phyloP scores from a whole-genome alignment of 2,329 filamentous ascomycete genomes.

The Cordyceps farinosa region DNA sequence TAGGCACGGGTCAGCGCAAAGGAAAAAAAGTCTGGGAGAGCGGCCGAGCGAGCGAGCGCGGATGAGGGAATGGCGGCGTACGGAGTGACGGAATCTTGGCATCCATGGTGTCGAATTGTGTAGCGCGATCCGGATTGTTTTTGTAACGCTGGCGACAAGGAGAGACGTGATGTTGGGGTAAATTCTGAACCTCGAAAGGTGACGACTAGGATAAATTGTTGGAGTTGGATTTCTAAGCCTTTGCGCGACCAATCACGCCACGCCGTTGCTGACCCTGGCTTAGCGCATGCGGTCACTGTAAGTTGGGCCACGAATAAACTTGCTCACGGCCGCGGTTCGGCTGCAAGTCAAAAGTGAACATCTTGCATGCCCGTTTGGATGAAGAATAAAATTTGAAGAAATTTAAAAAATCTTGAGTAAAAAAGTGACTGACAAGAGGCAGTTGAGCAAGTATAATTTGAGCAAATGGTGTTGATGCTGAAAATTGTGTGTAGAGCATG shows the following conservation, averaged over 20 bases:
- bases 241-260: slow-evolving; percentile 14
- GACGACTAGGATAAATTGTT: slow-evolving; percentile 12
- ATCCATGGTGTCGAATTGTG: slow-evolving; percentile 29
- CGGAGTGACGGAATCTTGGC: slow-evolving; percentile 22
- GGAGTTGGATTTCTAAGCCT: slow-evolving; percentile 14
- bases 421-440: too few species aligned
- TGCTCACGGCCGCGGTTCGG: too few species aligned
- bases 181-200: not conserved
- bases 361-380: too few species aligned
- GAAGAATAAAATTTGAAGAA: too few species aligned
- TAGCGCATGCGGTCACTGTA: not conserved
- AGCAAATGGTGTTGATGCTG: too few species aligned
- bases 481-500: too few species aligned
- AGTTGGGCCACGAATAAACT: too few species aligned
- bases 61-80: not conserved
- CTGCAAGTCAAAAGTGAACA: too few species aligned
- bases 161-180: too few species aligned
- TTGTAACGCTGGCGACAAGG: not conserved
- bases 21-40: too few species aligned
- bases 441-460: too few species aligned
- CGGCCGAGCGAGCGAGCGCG: not conserved
- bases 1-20: slow-evolving; percentile 10
- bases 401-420: too few species aligned
- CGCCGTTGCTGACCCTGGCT: not conserved
- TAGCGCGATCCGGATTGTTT: not conserved